Base-by-base conservation (phyloP, 176 grass and related monocot genomes). In the Eleusine indica region DNA sequence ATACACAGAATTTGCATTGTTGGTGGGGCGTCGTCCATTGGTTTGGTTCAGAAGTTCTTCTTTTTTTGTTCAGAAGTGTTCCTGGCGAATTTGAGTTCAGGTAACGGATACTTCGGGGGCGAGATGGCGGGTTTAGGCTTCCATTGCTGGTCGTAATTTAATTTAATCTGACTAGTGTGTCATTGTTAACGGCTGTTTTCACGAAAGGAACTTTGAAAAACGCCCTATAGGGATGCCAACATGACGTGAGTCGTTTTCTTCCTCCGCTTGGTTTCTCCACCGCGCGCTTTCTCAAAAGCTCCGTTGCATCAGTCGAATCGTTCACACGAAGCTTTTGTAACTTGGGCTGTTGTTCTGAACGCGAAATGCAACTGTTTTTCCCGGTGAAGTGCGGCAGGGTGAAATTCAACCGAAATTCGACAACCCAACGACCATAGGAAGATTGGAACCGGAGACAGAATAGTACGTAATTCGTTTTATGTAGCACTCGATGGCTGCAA, bases 131-230 rank as follows among this genome's bases (percentile, higher is more conserved):
- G 64, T 70, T 32, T 52, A 41, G 70, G 48, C 21, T 53, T n/a
- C 32, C 41, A 32, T 12, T 43, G 25, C 17, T 75, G 29, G 22
- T 65, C 19, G 13, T 52, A 71, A 47, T 38, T 61, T 75, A 76
- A 83, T 43, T 63, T 62, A 76, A 51, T 15, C 2, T 51, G 4
- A 51, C 9, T 10, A 62, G 2, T 29, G 53, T 43, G 48, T 62
- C 58, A 42, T 8, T 15, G 52, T 40, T 37, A 57, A 37, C 10
- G 38, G 78, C 76, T 77, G 54, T 28, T 71, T 54, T 89, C 77
- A 77, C 4, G 19, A 39, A 54, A 70, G 18, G 12, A 63, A 28
- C 35, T 62, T 41, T 53, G 52, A 30, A 22, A 21, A 51, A 53
- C 19, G 19, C 65, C 44, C 52, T 5, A 8, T 9, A 6, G 52